A percentile compares a stretch with the other conserved stretches of the same genome.
These are phyloP conservation scores for Amanita subjunquillea DNA, from an alignment of 768 basidiomycete species.

Conservation along the genomic window DNA sequence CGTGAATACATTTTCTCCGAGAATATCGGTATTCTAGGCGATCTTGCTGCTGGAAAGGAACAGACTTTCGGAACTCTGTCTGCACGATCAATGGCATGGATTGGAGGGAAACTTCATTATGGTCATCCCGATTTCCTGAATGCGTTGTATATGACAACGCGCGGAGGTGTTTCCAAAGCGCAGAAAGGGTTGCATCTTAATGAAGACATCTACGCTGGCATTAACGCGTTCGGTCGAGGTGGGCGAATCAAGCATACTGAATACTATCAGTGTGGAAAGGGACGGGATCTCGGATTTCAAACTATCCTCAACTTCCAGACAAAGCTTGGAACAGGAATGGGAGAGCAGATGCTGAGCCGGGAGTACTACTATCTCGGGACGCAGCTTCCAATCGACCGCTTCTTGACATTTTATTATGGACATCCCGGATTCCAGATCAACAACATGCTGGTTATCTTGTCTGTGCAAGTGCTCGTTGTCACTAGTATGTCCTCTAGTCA, in stretches of 20 bases:
- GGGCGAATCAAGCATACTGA: constrained; percentile 98
- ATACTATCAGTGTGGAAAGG: constrained; percentile 99
- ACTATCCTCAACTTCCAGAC: constrained; percentile 99
- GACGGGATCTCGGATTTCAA: constrained; percentile 96
- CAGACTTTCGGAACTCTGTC: constrained; percentile 98
- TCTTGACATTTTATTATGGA: constrained; percentile 99
- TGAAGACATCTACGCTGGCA: constrained; percentile 99
- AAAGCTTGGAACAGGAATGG: constrained; percentile 99
- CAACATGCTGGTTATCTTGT: constrained; percentile 97
- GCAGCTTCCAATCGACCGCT: constrained; percentile 94
- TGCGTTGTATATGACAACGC: constrained; percentile 94
- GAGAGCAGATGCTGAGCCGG: constrained; percentile 97
- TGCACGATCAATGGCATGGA: constrained; percentile 94
- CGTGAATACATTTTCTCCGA: constrained; percentile 99
- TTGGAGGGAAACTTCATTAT: constrained; percentile 97
- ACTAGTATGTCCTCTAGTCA: constrained; percentile 51
- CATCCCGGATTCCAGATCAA: constrained; percentile 99
- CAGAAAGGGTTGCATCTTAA: constrained; percentile 99
- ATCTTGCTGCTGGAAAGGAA: constrained; percentile 97
- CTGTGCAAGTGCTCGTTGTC: constrained; percentile 91
- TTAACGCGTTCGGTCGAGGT: constrained; percentile 96
- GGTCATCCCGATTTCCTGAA: constrained; percentile 99
- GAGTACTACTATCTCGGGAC: constrained; percentile 99
- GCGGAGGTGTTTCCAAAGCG: constrained; percentile 97
- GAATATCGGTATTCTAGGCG: constrained; percentile 98